These are phyloP conservation scores for Sporothrix pallida DNA, from an alignment of 2,329 filamentous ascomycete genomes.

Conservation along the genomic window DNA sequence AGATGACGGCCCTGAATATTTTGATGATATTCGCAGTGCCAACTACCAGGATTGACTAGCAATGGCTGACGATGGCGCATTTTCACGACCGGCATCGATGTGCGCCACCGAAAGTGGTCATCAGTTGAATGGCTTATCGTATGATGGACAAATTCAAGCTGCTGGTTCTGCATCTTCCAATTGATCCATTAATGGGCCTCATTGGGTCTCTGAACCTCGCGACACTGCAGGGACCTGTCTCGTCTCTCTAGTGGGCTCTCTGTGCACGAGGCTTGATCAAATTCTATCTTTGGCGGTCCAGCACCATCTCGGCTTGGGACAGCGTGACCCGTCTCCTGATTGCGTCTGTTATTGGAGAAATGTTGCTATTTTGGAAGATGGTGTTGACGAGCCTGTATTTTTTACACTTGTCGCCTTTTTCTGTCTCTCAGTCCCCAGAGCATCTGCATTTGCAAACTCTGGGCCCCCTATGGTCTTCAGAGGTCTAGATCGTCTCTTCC, in stretches of 20 bases:
- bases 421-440: not conserved
- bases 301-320: not conserved
- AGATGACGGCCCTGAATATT: not conserved
- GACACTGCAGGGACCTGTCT: not conserved
- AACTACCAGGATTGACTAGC: no score
- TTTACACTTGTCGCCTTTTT: not conserved
- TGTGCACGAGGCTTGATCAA: not conserved
- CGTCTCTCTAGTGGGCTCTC: no score
- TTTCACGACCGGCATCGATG: not conserved
- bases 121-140: constrained; percentile 6
- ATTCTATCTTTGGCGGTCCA: no score
- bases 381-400: not conserved
- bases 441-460: not conserved
- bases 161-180: not conserved
- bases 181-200: not conserved
- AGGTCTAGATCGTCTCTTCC: not conserved
- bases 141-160: not conserved
- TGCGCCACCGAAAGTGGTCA: not conserved
- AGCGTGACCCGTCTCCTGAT: not conserved
- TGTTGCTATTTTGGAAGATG: not conserved
- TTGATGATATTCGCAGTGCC: not conserved
- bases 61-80: constrained; percentile 1
- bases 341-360: constrained; percentile 6
- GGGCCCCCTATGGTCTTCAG: not conserved
- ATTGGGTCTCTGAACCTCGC: not conserved